phyloP scores from a whole-genome alignment of 2,329 filamentous ascomycete genomes.

The Xylogone sp. region DNA sequence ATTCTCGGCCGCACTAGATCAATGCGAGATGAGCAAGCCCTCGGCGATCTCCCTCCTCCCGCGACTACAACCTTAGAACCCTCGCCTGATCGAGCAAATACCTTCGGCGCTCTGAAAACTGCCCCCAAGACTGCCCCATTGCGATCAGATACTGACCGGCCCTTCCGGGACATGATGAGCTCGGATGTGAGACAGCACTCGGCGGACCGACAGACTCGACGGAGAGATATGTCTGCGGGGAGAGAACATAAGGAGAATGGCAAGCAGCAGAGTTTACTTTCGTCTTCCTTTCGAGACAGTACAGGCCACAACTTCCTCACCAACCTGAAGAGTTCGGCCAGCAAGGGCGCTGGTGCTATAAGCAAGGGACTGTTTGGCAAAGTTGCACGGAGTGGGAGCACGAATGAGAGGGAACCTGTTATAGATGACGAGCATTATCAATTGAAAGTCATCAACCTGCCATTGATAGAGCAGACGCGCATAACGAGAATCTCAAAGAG shows the following conservation, averaged over 20 bases:
- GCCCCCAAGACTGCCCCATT: slow-evolving; percentile 60
- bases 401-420: slow-evolving; percentile 58
- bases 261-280: slow-evolving; percentile 34
- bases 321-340: slow-evolving; percentile 68
- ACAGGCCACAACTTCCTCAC: slow-evolving; percentile 63
- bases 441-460: slow-evolving; percentile 79
- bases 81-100: slow-evolving; percentile 29
- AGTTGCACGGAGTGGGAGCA: slow-evolving; percentile 65
- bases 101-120: slow-evolving; percentile 27
- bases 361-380: slow-evolving; percentile 83
- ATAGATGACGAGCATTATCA: slow-evolving; percentile 81
- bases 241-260: slow-evolving; percentile 29
- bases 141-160: slow-evolving; percentile 54
- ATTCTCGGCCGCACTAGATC: slow-evolving; percentile 38
- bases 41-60: slow-evolving; percentile 16
- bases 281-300: slow-evolving; percentile 55
- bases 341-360: slow-evolving; percentile 74
- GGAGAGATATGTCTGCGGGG: slow-evolving; percentile 38
- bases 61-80: slow-evolving; percentile 6
- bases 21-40: slow-evolving; percentile 34
- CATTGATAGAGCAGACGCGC: slow-evolving; percentile 85
- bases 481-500: slow-evolving; percentile 86
- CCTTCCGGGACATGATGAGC: slow-evolving; percentile 63
- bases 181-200: slow-evolving; percentile 67
- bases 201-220: slow-evolving; percentile 57